These are phyloP conservation scores for Auriscalpium vulgare DNA, from an alignment of 768 basidiomycete genomes.

Conservation along the genomic window DNA sequence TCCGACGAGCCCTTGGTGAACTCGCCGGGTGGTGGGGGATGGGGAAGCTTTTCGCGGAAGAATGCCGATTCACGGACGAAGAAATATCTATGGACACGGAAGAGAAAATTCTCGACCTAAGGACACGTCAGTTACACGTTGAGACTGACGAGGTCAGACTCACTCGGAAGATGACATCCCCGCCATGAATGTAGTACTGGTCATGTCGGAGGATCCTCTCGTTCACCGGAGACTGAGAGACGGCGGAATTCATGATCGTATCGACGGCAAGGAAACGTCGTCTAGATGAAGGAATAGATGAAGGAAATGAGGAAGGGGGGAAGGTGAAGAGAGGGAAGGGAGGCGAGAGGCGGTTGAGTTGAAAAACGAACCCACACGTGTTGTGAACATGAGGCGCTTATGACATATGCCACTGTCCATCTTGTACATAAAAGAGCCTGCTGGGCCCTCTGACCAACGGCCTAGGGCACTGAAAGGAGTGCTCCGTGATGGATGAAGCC, in stretches of 20 bases:
- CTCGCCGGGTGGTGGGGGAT: conserved; percentile 13
- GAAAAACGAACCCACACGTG: conserved; percentile 14
- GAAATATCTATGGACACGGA: conserved; percentile 53
- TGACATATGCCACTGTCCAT: conserved; percentile 11
- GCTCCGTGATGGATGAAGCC: too few relatives aligned
- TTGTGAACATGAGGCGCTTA: conserved; percentile 16
- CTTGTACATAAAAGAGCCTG: not conserved
- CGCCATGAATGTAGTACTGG: conserved; percentile 45
- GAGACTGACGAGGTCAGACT: conserved; percentile 4
- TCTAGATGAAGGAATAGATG: not conserved
- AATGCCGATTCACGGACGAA: conserved; percentile 51
- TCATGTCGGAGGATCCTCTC: conserved; percentile 22
- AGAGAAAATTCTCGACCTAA: conserved; percentile 50
- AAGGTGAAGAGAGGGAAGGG: not conserved
- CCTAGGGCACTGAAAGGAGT: not conserved
- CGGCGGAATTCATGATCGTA: conserved; percentile 12
- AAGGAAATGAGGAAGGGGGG: not conserved
- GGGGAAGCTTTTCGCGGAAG: conserved; percentile 27
- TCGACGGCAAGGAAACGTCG: not conserved
- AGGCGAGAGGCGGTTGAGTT: not conserved
- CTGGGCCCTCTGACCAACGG: not conserved
- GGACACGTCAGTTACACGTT: not conserved
- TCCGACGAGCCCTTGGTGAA: conserved; percentile 21
- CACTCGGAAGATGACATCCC: conserved; percentile 35
- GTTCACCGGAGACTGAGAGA: conserved; percentile 1